Conservation (phyloP, 352 stramenopile species). For the Globisporangium perplexum region DNA sequence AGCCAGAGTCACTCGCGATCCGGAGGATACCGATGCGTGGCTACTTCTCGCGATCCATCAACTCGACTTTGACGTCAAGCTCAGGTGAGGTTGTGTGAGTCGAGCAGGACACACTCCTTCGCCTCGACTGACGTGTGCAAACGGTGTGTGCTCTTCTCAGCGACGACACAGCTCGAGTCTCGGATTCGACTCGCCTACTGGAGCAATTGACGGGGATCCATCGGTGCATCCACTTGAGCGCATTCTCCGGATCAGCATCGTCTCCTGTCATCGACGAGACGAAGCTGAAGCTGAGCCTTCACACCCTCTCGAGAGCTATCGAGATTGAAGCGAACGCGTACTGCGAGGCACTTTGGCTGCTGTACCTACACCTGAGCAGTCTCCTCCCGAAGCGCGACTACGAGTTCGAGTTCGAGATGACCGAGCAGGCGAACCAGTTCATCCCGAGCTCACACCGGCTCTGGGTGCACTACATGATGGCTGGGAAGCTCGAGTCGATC, state of each 20-base stretch:
- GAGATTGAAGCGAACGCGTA: constrained; percentile 35
- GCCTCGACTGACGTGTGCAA: not conserved
- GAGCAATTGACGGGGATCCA: constrained; percentile 17
- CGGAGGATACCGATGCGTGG: constrained; percentile 33
- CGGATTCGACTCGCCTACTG: constrained; percentile 8
- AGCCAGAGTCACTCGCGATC: constrained; percentile 21
- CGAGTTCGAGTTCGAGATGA: constrained; percentile 20
- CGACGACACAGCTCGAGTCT: constrained; percentile 19
- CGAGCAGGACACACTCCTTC: not conserved
- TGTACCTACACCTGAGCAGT: constrained; percentile 23
- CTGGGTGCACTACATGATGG: constrained; percentile 24
- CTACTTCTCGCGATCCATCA: constrained; percentile 44
- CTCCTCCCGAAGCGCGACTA: constrained; percentile 13
- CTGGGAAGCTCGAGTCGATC: constrained; percentile 11
- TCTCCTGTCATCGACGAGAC: constrained; percentile 1
- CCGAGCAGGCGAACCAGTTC: constrained; percentile 26
- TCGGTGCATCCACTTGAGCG: constrained; percentile 8
- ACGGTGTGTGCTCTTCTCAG: constrained; percentile 3
- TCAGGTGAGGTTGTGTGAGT: constrained; percentile 23
- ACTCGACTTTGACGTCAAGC: constrained; percentile 31
- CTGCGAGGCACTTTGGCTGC: constrained; percentile 26
- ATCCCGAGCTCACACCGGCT: constrained; percentile 19
- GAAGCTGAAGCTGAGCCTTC: constrained; percentile 17
- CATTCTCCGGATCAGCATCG: not conserved
- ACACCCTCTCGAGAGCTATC: constrained; percentile 24